Conservation (phyloP, 2,329 filamentous ascomycete genomes). For the Dothideomycetes sp. region DNA sequence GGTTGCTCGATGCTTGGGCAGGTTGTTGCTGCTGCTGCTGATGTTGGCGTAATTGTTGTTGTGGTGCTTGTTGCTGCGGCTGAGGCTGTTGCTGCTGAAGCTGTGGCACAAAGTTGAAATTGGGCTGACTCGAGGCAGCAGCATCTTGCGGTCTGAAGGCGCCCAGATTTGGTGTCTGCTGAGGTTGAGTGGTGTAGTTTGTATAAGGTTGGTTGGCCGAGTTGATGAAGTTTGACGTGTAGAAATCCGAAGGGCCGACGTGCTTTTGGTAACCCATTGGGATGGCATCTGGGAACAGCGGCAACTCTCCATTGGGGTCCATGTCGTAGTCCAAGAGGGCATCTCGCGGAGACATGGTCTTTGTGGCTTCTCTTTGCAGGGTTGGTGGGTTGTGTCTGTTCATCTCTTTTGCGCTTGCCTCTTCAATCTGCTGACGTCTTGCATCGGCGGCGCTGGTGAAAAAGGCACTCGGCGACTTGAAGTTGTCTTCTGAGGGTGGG, state of each 20-base stretch:
- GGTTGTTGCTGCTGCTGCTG: slow-evolving; percentile 6
- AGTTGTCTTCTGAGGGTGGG: slow-evolving; percentile 27
- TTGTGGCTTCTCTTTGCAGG: slow-evolving; percentile 36
- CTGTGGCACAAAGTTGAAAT: slow-evolving; percentile 23
- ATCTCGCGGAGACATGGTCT: slow-evolving; percentile 92
- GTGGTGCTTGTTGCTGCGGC: slow-evolving; percentile 9
- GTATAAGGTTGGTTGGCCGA: slow-evolving; percentile 33
- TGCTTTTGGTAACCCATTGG: slow-evolving; percentile 23
- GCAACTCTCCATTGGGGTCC: slow-evolving; percentile 26
- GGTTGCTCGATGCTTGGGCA: slow-evolving; percentile 17
- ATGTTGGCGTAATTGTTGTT: slow-evolving; percentile 9
- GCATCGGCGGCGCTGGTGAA: slow-evolving; percentile 48
- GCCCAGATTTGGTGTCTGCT: slow-evolving; percentile 7
- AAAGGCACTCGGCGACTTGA: slow-evolving; percentile 26
- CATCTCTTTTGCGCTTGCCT: slow-evolving; percentile 41
- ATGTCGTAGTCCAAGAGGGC: slow-evolving; percentile 74
- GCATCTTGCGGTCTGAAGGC: slow-evolving; percentile 7
- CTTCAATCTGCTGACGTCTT: slow-evolving; percentile 50
- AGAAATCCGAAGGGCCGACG: slow-evolving; percentile 23
- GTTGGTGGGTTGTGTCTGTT: slow-evolving; percentile 17
- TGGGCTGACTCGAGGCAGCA: slow-evolving; percentile 18
- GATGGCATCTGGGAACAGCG: slow-evolving; percentile 23
- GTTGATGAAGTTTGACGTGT: slow-evolving; percentile 32
- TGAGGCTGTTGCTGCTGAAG: too few species aligned
- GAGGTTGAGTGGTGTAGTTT: slow-evolving; percentile 28